Percentiles rank a stretch among this genome's conserved stretches.
phyloP scores from a whole-genome alignment of 805 yeast species.

The Metschnikowia lochheadii region DNA sequence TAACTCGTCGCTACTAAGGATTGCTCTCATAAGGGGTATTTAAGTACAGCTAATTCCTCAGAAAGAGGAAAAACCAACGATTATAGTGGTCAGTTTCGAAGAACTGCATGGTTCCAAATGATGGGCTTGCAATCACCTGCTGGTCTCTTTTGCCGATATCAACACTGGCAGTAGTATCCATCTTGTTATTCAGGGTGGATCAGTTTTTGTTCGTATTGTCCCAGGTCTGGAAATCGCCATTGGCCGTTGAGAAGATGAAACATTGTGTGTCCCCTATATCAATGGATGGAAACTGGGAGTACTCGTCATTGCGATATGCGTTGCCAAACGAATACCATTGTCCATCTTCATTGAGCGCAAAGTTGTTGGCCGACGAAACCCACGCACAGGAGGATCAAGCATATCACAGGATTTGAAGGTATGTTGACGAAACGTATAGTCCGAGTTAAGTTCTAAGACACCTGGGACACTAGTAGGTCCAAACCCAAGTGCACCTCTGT shows the following conservation, averaged over 20 bases:
- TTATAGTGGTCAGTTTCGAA: conserved; percentile 25
- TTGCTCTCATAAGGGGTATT: too few species aligned
- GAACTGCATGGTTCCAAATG: conserved; percentile 33
- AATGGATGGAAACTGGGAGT: conserved; percentile 30
- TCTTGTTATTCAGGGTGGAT: conserved; percentile 26
- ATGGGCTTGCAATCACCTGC: conserved; percentile 33
- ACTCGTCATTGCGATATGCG: conserved; percentile 19
- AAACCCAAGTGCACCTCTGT: too few species aligned
- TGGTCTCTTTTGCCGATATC: conserved; percentile 19
- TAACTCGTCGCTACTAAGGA: too few species aligned
- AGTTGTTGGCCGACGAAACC: conserved; percentile 25
- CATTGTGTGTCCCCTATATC: conserved; percentile 39
- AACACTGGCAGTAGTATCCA: conserved; percentile 27
- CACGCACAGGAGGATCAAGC: too few species aligned
- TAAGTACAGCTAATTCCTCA: too few species aligned
- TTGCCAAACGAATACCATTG: conserved; percentile 45
- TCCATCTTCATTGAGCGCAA: conserved; percentile 35
- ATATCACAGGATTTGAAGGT: too few species aligned
- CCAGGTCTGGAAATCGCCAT: conserved; percentile 33
- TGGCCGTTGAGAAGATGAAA: conserved; percentile 34
- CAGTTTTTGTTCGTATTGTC: conserved; percentile 35
- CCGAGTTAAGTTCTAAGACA: too few species aligned
- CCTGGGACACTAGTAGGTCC: too few species aligned
- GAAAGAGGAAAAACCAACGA: too few species aligned
- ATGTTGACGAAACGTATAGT: too few species aligned